phyloP scores from a whole-genome alignment of 495 filamentous ascomycete genomes.

The Aspergillus egyptiacus region DNA sequence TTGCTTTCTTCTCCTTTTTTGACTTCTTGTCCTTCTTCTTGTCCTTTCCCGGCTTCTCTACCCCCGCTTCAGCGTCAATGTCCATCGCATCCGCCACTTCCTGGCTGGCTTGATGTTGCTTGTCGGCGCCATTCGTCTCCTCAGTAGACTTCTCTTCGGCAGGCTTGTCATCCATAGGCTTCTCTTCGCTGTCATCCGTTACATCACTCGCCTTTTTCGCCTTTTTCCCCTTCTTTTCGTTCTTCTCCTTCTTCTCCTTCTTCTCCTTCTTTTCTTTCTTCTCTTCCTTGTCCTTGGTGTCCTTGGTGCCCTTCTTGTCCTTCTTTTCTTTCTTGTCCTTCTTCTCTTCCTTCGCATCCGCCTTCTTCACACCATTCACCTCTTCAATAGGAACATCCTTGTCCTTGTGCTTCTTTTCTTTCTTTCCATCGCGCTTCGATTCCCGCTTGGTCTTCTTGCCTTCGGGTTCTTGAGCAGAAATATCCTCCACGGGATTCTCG shows the following conservation, averaged over 20 bases:
- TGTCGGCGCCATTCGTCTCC: background rate
- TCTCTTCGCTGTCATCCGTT: background rate
- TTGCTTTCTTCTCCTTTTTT: conserved; percentile 14
- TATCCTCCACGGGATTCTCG: conserved; percentile 16
- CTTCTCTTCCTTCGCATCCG: conserved; percentile 3
- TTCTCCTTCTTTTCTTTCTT: conserved; percentile 18
- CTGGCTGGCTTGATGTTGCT: background rate
- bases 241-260: conserved; percentile 14
- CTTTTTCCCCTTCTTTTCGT: conserved; percentile 15
- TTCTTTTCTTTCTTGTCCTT: conserved; percentile 15
- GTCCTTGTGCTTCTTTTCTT: conserved; percentile 8
- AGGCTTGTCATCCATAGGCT: background rate
- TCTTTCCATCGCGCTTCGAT: conserved; percentile 14
- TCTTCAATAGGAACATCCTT: conserved; percentile 14
- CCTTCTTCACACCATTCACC: conserved; percentile 5
- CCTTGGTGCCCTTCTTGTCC: conserved; percentile 4
- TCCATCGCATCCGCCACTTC: conserved; percentile 7
- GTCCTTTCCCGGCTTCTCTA: conserved; percentile 9
- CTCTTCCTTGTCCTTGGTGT: conserved; percentile 17
- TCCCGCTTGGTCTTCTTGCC: conserved; percentile 39
- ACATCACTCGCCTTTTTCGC: conserved; percentile 6
- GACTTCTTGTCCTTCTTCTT: conserved; percentile 17
- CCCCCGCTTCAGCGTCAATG: conserved; percentile 1
- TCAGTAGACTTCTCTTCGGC: background rate
- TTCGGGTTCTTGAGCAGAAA: conserved; percentile 23